Evolutionary conservation across 1,139 yeast species (phyloP).

Genomic region (Yamadazyma diddensiae): DNA sequence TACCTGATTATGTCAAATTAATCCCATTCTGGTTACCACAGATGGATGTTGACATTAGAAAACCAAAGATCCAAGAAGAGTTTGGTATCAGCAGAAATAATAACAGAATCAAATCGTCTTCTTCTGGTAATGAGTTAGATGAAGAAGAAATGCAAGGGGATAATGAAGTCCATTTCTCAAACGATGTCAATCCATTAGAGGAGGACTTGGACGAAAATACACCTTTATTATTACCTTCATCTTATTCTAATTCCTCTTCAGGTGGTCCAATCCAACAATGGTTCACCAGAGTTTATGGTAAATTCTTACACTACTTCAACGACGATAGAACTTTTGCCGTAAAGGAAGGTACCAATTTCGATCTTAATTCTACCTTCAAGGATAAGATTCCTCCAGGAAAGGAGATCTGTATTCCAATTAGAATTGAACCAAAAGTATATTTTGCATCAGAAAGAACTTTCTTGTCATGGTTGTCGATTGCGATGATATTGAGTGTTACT

Average conservation of each 20-base stretch:
- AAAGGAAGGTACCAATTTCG: constrained; percentile 79
- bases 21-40: constrained; percentile 99
- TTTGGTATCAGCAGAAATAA: constrained; percentile 52
- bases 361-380: constrained; percentile 47
- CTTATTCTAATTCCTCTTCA: constrained; percentile 25
- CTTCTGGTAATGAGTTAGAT: constrained; percentile 50
- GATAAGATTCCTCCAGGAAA: constrained; percentile 73
- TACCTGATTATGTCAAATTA: constrained; percentile 76
- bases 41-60: constrained; percentile 92
- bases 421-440: constrained; percentile 83
- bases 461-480: constrained; percentile 74
- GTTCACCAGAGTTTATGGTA: constrained; percentile 32
- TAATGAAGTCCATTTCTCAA: constrained; percentile 44
- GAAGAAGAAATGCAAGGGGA: constrained; percentile 44
- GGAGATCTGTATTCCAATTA: constrained; percentile 69
- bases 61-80: constrained; percentile 69
- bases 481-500: constrained; percentile 69
- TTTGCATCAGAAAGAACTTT: constrained; percentile 83
- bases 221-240: constrained; percentile 40
- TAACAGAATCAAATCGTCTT: constrained; percentile 28
- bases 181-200: constrained; percentile 47
- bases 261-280: constrained; percentile 32
- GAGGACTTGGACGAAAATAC: constrained; percentile 46
- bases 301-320: constrained; percentile 48
- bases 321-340: constrained; percentile 72